Base-by-base conservation (phyloP, 2,329 filamentous ascomycete genomes). In the Truncatella angustata region DNA sequence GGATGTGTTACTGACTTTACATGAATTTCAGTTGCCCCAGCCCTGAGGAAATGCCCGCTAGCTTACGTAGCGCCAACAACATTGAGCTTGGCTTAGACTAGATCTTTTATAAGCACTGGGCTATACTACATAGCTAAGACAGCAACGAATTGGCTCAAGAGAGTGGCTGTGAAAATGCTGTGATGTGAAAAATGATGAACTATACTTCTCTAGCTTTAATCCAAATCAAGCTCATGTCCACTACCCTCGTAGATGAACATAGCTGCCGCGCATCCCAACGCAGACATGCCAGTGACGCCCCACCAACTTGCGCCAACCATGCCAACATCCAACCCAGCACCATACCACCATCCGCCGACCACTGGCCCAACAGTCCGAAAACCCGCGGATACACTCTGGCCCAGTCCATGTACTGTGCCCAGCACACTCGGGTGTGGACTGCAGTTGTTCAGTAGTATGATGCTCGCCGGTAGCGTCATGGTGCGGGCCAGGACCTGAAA, bases 401-500 rank as follows among this genome's bases (percentile, higher is more conserved):
- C 79, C 1, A 80, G 63, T 5, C 79, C 78, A 53, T 82, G 81
- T 9, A 85, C 75, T 0, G 80, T 81, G 1, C 81, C 81, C 14
- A 85, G 66, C 3, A 83, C 80, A 43, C 74, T 78, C 0, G 79
- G 80, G 58, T 83, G 78, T 1, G 82, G 81, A 35, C 78, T 80
- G 59, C 79, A 80, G 60, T 85, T 84, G 59, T 84, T 85, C 39
- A 85, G 69, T 7, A 85, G 66, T 51, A 85, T 82, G 32, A 82
- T 81, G 61, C 77, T 80, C 3, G 78, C 78, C 1, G 81, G 81
- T 7, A 81, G 67, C 0, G 79, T 79, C 60, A 92, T 90, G 0
- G 89, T 93, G 24, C 88, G 78, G 0, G 85, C 88, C 4, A 86
- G 74, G 14, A 91, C 88, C 63, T 92, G 88, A 7, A 91, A 65